These are phyloP conservation scores for Schwanniomyces sp. DNA, from an alignment of 805 yeast genomes.

Conservation along the genomic window DNA sequence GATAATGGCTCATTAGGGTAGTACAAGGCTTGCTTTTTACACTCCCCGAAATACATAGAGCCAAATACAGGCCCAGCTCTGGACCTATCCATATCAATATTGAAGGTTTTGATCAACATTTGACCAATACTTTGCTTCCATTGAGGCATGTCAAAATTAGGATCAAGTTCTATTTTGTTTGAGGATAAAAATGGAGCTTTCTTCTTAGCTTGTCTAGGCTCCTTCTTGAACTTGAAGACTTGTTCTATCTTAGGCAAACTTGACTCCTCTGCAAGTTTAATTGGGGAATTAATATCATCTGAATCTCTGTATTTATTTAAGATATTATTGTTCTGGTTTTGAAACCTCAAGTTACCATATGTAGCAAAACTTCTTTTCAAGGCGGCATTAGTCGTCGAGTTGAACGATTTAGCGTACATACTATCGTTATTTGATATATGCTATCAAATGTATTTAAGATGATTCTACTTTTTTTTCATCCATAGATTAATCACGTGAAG, in stretches of 20 bases:
- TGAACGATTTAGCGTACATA: not conserved
- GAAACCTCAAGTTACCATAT: conserved; percentile 4
- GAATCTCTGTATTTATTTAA: conserved; percentile 13
- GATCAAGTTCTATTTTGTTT: conserved; percentile 35
- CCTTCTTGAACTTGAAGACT: conserved; percentile 23
- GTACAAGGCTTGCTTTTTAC: conserved; percentile 81
- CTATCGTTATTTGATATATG: not conserved
- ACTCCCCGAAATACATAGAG: conserved; percentile 78
- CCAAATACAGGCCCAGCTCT: conserved; percentile 96
- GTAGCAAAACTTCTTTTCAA: conserved; percentile 2
- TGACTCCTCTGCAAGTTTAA: conserved; percentile 38
- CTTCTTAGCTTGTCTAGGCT: conserved; percentile 33
- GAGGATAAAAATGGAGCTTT: conserved; percentile 41
- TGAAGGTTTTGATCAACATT: conserved; percentile 56
- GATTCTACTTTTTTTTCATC: not conserved
- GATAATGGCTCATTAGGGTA: conserved; percentile 72
- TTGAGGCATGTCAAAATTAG: conserved; percentile 34
- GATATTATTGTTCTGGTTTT: conserved; percentile 9
- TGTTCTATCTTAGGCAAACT: conserved; percentile 38
- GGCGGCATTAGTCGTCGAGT: not conserved
- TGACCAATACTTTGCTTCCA: conserved; percentile 58
- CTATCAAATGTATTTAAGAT: not conserved
- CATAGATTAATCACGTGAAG: not conserved
- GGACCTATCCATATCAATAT: conserved; percentile 86
- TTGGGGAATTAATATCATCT: conserved; percentile 24